Base-by-base conservation (phyloP, 2,329 filamentous ascomycete species). In the Fusarium sublunatum region DNA sequence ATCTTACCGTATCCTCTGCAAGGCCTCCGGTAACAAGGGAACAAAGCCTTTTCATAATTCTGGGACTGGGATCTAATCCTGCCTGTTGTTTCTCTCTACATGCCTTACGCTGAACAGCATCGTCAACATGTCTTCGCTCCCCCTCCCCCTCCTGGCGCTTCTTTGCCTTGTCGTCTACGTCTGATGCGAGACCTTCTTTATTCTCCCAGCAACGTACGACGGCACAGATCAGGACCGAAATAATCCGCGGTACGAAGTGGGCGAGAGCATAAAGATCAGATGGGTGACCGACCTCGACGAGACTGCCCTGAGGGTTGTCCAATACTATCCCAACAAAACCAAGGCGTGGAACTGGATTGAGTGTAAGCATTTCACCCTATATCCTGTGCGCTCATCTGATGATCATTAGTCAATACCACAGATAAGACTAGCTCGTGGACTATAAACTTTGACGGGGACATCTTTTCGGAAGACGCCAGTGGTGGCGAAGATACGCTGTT, bases 61-160 rank as follows among this genome's bases (percentile, higher is more conserved):
- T 15, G 9, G 34, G 34, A n/a, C 5, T 15, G 13, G n/a, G n/a
- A 3, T 4, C 13, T 19, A 19, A 13, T 10, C 34, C 15, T n/a
- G 34, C 7, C 15, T 19, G 34, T n/a, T 4, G n/a, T 35, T 25
- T n/a, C 22, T 31, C n/a, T 39, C 29, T 25, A 11, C 6, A 5
- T 34, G n/a, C 7, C 12, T 15, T 36, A 12, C 31, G 4, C 29
- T 34, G 13, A 7, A 28, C 12, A 15, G 2, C 15, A 11, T 6
- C 4, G 10, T 12, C 19, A 28, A 75, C 72, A 51, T 83, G 77
- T 35, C 83, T 63, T 5, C 81, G 78, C 32, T 76, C 72, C 5
- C 80, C 79, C 61, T 81, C 82, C 75, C 80, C 78, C 75, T 77
- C 11, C 19, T 51, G 7, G 28, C 24, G 4, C 28, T 58, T 11